A percentile compares a stretch with the other conserved stretches of the same genome.
These are phyloP conservation scores for Pichia paraexigua DNA, from an alignment of 805 yeast species.

Conservation along the genomic window DNA sequence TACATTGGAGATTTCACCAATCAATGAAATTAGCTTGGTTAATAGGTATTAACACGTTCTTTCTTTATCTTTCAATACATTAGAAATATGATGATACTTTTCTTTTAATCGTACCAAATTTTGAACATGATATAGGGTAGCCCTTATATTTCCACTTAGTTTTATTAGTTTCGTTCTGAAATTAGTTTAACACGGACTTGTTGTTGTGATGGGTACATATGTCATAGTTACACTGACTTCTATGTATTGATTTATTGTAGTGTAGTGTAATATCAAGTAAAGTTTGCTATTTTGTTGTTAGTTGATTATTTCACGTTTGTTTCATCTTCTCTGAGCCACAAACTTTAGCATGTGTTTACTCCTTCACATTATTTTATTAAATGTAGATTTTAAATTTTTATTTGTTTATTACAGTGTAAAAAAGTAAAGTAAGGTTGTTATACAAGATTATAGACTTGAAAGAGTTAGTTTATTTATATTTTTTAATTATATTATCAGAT, in stretches of 20 bases:
- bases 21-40: not conserved
- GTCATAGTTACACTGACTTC: constrained; percentile 85
- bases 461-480: not conserved
- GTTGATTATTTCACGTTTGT: too few relatives aligned
- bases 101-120: constrained; percentile 23
- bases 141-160: constrained; percentile 10
- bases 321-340: too few relatives aligned
- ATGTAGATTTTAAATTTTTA: not conserved
- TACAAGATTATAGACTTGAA: not conserved
- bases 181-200: constrained; percentile 39
- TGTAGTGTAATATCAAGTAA: not conserved
- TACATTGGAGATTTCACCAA: too few relatives aligned
- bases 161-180: constrained; percentile 28
- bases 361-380: too few relatives aligned
- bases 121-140: constrained; percentile 22
- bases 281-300: too few relatives aligned
- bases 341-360: too few relatives aligned
- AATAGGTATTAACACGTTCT: not conserved
- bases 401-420: not conserved
- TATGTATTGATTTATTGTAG: not conserved
- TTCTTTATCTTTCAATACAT: not conserved
- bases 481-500: not conserved
- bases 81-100: constrained; percentile 24
- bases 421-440: not conserved
- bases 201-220: constrained; percentile 58